Percentiles rank a stretch among this genome's conserved stretches.
Conservation (phyloP, 257 asterid genomes). For the Schizonepeta tenuifolia region DNA sequence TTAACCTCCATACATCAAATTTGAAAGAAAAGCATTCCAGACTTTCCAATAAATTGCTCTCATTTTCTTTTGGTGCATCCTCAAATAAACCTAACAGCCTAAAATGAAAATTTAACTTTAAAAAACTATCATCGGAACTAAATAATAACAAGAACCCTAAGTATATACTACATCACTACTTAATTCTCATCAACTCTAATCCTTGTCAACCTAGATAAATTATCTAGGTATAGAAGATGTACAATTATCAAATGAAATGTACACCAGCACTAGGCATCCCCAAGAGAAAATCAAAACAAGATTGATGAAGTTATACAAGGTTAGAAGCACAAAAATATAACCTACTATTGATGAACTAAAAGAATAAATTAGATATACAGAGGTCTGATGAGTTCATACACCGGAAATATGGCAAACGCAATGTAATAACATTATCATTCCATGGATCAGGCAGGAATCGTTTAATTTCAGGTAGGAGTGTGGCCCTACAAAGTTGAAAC, state of each 20-base stretch:
- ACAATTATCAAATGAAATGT: neutral
- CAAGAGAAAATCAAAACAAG: constrained; percentile 4
- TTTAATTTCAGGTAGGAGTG: constrained; percentile 75
- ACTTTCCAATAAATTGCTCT: neutral
- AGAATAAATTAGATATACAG: constrained; percentile 26
- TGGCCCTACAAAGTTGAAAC: constrained; percentile 68
- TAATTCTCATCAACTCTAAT: neutral
- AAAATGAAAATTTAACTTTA: neutral
- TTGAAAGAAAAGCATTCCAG: neutral
- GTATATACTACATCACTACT: neutral
- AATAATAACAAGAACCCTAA: neutral
- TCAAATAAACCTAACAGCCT: neutral
- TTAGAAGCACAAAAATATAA: constrained; percentile 9
- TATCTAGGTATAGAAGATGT: neutral
- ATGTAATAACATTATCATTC: constrained; percentile 73
- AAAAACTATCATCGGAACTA: neutral
- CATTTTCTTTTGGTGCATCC: constrained; percentile 2
- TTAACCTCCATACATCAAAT: neutral
- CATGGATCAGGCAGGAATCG: constrained; percentile 76
- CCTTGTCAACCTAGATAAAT: neutral
- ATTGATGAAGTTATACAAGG: neutral
- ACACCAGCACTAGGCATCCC: neutral
- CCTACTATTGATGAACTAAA: neutral
- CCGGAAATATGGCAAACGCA: constrained; percentile 75
- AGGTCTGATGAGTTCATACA: constrained; percentile 50